Evolutionary conservation across 805 yeast genomes (phyloP), one percentile per base, ranked within the genome.

Genomic region (Candida palmyrensis): DNA sequence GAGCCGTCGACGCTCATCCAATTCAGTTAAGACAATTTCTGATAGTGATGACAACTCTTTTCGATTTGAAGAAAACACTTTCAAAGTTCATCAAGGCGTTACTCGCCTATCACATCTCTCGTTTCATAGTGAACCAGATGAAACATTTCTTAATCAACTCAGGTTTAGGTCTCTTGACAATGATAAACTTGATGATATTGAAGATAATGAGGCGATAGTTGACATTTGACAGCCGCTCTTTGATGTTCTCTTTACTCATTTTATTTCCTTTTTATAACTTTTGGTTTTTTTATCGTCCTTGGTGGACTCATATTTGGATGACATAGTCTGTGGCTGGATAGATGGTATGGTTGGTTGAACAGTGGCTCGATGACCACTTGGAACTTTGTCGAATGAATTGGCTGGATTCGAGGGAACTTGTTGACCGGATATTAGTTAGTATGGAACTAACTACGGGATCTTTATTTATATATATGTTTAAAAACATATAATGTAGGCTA

Each of bases 121-220:
- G 13, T 24, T 22, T 17, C 29, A 17, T 10, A 10, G n/a, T 9
- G 32, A 21, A 4, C 14, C 25, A 21, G 25, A n/a, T 27, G 25
- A 29, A 12, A 10, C 9, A 11, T 20, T 29, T 20, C 32, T 48
- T 11, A 39, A 36, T 25, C 34, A 45, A 10, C 39, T 49, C 19
- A 32, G 54, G 25, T 29, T 10, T 7, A 6, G 32, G 6, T 7
- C 16, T 12, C 18, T 29, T 29, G 48, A 40, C 18, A 41, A 41
- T 15, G 44, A 45, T 30, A 45, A 47, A 31, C 45, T 42, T 23
- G 49, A 45, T 16, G 29, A 36, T 16, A 47, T 49, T 22, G 55
- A 48, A 20, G 49, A 48, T 30, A 42, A 44, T 20, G 49, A 48
- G 27, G 47, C 45, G 11, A 41, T 43, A 32, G 44, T 48, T 17